Percentiles rank a stretch among this genome's conserved stretches.
These are phyloP conservation scores for Paracamarosporium sp. DNA, from an alignment of 2,329 filamentous ascomycete genomes.

Conservation along the genomic window DNA sequence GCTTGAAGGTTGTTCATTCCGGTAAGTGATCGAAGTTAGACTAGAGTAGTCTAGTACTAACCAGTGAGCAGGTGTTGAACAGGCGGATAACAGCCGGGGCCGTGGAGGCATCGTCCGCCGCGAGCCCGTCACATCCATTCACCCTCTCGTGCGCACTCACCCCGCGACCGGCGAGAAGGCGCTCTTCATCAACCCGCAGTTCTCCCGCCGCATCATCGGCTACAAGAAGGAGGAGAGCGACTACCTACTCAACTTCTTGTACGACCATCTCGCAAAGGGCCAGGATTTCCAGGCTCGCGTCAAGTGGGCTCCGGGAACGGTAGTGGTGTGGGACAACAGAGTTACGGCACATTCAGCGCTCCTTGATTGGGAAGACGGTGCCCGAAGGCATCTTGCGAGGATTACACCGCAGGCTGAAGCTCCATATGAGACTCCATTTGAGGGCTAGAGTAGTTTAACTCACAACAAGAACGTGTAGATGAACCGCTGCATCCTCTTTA, in stretches of 20 bases:
- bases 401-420: slow-evolving; percentile 84
- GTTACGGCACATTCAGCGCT: slow-evolving; percentile 80
- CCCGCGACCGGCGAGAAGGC: slow-evolving; percentile 83
- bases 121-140: slow-evolving; percentile 75
- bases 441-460: slow-evolving; percentile 22
- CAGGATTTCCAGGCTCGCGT: slow-evolving; percentile 77
- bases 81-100: slow-evolving; percentile 72
- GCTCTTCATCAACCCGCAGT: slow-evolving; percentile 82
- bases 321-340: slow-evolving; percentile 87
- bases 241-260: slow-evolving; percentile 76
- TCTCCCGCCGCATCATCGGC: slow-evolving; percentile 81
- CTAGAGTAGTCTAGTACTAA: slow-evolving; percentile 7
- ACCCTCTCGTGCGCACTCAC: slow-evolving; percentile 82
- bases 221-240: slow-evolving; percentile 89
- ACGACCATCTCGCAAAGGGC: slow-evolving; percentile 74
- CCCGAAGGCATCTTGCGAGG: slow-evolving; percentile 78
- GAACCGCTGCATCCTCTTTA: no score
- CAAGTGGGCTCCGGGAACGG: slow-evolving; percentile 79
- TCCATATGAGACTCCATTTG: slow-evolving; percentile 70
- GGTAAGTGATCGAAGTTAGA: slow-evolving; percentile 52
- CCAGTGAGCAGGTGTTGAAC: slow-evolving; percentile 63
- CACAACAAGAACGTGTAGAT: not conserved
- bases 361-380: slow-evolving; percentile 81
- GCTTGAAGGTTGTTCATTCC: slow-evolving; percentile 80
- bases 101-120: slow-evolving; percentile 75